Conservation (phyloP, 352 stramenopile genomes). For the Peronosclerospora sorghi region DNA sequence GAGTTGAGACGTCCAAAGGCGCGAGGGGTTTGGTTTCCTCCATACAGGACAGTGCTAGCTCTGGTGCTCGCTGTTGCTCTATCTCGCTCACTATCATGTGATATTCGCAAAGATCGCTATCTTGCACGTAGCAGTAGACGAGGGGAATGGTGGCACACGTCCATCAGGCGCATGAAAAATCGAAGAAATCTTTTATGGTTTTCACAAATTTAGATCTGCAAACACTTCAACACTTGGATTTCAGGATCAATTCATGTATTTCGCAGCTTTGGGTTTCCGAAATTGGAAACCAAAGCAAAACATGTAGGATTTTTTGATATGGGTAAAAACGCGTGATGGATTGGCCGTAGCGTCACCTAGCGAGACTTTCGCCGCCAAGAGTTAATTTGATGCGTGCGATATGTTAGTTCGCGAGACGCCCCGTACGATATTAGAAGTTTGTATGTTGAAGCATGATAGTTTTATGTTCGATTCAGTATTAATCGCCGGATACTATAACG, state of each 20-base stretch:
- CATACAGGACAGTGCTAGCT: slow-evolving; percentile 5
- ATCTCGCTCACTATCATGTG: slow-evolving; percentile 14
- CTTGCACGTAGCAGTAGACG: slow-evolving; percentile 5
- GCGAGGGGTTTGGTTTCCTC: slow-evolving; percentile 10
- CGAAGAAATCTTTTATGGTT: slow-evolving; percentile 26
- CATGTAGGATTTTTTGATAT: too few species aligned
- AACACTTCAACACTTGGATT: slow-evolving; percentile 2
- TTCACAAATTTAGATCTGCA: slow-evolving; percentile 9
- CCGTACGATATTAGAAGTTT: too few species aligned
- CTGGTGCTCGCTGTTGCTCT: slow-evolving; percentile 22
- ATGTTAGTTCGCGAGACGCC: too few species aligned
- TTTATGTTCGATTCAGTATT: too few species aligned
- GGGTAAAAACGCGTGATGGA: too few species aligned
- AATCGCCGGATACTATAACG: too few species aligned
- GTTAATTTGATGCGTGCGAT: too few species aligned
- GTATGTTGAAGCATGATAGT: too few species aligned
- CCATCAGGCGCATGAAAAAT: slow-evolving; percentile 20
- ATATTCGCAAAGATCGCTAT: slow-evolving; percentile 1
- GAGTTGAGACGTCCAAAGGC: not conserved
- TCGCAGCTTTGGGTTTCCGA: too few species aligned
- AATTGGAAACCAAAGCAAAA: too few species aligned
- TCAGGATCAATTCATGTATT: not conserved
- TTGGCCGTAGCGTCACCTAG: too few species aligned
- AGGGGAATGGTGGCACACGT: slow-evolving; percentile 19
- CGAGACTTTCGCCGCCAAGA: too few species aligned